phyloP scores from a whole-genome alignment of 768 basidiomycete genomes.

The Tylopilus plumbeoviolaceoides region DNA sequence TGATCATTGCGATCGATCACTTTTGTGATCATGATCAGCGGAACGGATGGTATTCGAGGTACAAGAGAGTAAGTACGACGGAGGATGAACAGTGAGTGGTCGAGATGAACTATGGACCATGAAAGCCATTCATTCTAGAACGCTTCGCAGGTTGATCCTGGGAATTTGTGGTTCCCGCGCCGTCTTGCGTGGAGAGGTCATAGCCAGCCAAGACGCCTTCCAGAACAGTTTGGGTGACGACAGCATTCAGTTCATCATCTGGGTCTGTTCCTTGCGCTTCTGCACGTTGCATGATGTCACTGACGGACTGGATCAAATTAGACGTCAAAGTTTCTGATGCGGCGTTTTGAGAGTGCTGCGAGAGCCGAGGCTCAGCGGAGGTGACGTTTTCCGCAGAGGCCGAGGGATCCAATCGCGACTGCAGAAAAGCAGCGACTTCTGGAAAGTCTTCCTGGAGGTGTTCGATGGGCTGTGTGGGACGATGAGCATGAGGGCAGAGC shows the following conservation, averaged over 20 bases:
- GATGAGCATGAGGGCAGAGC: conserved; percentile 12
- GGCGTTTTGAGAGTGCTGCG: conserved; percentile 64
- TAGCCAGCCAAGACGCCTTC: conserved; percentile 63
- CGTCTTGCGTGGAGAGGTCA: conserved; percentile 37
- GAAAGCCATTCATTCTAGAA: conserved; percentile 22
- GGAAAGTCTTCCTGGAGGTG: conserved; percentile 71
- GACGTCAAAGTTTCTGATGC: conserved; percentile 70
- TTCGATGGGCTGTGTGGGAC: conserved; percentile 48
- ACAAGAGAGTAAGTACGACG: conserved; percentile 7
- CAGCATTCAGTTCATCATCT: conserved; percentile 58
- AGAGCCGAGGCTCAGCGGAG: conserved; percentile 35
- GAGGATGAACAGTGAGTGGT: background rate
- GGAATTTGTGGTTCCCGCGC: conserved; percentile 1
- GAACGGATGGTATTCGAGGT: conserved; percentile 22
- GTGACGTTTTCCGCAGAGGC: background rate
- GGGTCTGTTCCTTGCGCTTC: conserved; percentile 58
- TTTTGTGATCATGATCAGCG: conserved; percentile 32
- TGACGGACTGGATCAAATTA: conserved; percentile 59
- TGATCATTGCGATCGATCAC: conserved; percentile 32
- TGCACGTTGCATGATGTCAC: conserved; percentile 62
- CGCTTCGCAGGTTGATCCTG: conserved; percentile 20
- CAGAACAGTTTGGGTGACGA: conserved; percentile 61
- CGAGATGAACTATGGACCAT: conserved; percentile 1
- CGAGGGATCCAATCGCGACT: conserved; percentile 31
- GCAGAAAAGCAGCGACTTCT: conserved; percentile 59